These are phyloP conservation scores for Eucalyptus victrix DNA, from an alignment of 345 rosid species.

Conservation along the genomic window DNA sequence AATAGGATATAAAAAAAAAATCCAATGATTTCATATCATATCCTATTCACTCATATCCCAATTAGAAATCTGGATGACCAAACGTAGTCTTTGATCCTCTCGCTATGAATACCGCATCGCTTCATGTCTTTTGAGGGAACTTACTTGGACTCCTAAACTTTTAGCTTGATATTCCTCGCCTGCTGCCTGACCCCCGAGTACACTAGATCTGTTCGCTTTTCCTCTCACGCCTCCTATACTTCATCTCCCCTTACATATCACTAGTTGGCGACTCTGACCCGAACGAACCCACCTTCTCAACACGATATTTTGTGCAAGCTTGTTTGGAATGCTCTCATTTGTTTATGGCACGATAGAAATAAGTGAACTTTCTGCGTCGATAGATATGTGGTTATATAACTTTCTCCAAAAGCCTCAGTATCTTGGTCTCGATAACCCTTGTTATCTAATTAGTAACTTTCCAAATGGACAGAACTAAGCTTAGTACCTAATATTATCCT, in stretches of 20 bases:
- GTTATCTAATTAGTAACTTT: not conserved
- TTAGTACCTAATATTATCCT: not conserved
- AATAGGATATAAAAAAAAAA: no score
- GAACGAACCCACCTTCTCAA: not conserved
- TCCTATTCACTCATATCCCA: no score
- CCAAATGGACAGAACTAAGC: not conserved
- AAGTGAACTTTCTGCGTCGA: fast-evolving
- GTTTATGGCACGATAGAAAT: no score
- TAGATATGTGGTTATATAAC: not conserved
- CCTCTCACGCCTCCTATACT: not conserved
- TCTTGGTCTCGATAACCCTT: not conserved
- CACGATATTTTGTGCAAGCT: not conserved
- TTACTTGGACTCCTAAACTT: no score
- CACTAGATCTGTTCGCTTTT: not conserved
- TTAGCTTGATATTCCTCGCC: no score
- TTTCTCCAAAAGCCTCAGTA: not conserved
- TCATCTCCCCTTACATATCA: not conserved
- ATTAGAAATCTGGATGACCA: no score
- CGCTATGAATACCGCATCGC: no score
- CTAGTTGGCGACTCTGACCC: not conserved
- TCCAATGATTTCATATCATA: no score
- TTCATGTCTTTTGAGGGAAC: no score
- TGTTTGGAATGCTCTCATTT: not conserved
- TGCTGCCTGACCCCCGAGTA: no score
- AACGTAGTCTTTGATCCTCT: no score